Conservation (phyloP, 345 rosid species). For the Lepidium africanum region DNA sequence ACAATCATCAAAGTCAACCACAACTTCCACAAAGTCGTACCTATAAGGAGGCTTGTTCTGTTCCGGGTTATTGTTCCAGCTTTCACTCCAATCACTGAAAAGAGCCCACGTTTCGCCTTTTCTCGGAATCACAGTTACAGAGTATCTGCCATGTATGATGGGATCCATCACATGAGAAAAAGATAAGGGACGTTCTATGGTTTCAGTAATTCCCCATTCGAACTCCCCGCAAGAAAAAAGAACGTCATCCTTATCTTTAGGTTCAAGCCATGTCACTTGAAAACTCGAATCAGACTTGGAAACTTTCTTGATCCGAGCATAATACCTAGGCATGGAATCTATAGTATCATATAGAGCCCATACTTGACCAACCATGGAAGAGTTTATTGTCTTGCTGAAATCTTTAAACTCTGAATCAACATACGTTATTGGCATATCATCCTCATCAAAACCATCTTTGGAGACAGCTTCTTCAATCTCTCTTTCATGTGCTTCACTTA, state of each 20-base stretch:
- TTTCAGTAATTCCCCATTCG: slow-evolving; percentile 26
- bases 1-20: slow-evolving; percentile 28
- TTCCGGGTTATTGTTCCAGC: slow-evolving; percentile 41
- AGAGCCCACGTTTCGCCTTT: slow-evolving; percentile 89
- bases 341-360: slow-evolving; percentile 78
- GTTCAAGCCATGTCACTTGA: slow-evolving; percentile 55
- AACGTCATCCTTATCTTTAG: slow-evolving; percentile 25
- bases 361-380: slow-evolving; percentile 49
- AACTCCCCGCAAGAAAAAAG: slow-evolving; percentile 63
- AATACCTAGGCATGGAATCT: slow-evolving; percentile 73
- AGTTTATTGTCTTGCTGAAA: slow-evolving; percentile 40
- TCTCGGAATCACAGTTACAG: slow-evolving; percentile 42
- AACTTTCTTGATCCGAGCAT: slow-evolving; percentile 50
- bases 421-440: slow-evolving; percentile 3
- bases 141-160: slow-evolving; percentile 10
- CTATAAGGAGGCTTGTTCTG: slow-evolving; percentile 40
- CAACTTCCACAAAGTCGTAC: slow-evolving; percentile 62
- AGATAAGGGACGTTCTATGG: slow-evolving; percentile 26
- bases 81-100: slow-evolving; percentile 53
- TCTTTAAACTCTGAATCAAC: slow-evolving; percentile 66
- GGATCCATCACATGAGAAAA: slow-evolving; percentile 55
- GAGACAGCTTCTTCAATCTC: slow-evolving; percentile 9
- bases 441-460: background rate
- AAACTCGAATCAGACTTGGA: slow-evolving; percentile 35
- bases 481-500: slow-evolving; percentile 3